Conservation (phyloP, 192 early-diverging fungal genomes). For the Backusella mclennaniae region DNA sequence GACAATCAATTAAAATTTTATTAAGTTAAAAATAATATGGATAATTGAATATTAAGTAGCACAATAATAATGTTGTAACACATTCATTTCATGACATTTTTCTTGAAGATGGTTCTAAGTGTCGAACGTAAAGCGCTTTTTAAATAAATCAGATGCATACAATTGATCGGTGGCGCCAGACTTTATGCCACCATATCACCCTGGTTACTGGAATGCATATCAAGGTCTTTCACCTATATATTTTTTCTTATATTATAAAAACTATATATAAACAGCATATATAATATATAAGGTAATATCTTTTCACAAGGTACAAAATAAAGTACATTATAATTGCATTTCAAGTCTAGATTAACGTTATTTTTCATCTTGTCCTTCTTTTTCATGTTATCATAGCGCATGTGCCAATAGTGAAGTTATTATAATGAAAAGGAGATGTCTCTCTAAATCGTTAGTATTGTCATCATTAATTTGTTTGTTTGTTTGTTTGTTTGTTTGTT, state of each 20-base stretch:
- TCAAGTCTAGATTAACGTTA: not conserved
- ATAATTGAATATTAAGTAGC: not conserved
- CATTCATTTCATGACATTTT: not conserved
- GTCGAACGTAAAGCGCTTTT: not conserved
- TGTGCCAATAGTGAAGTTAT: not conserved
- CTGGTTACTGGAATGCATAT: not conserved
- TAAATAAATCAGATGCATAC: not conserved
- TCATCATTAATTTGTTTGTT: not conserved
- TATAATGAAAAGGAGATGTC: not conserved
- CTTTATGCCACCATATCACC: not conserved
- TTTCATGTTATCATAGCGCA: not conserved
- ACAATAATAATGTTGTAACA: not conserved
- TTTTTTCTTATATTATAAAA: not conserved
- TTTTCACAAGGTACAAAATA: not conserved
- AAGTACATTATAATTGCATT: not conserved
- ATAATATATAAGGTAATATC: not conserved
- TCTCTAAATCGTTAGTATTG: not conserved
- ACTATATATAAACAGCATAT: too few relatives aligned
- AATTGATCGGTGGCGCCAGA: not conserved
- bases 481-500: not conserved
- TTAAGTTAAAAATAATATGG: slow-evolving; percentile 2
- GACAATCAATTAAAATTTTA: slow-evolving; percentile 5
- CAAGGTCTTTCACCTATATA: not conserved
- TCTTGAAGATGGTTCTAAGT: not conserved
- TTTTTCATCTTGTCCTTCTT: not conserved